Percentiles rank a stretch among this genome's conserved stretches.
phyloP scores from a whole-genome alignment of 2,329 filamentous ascomycete genomes.

The Fusarium sp. region DNA sequence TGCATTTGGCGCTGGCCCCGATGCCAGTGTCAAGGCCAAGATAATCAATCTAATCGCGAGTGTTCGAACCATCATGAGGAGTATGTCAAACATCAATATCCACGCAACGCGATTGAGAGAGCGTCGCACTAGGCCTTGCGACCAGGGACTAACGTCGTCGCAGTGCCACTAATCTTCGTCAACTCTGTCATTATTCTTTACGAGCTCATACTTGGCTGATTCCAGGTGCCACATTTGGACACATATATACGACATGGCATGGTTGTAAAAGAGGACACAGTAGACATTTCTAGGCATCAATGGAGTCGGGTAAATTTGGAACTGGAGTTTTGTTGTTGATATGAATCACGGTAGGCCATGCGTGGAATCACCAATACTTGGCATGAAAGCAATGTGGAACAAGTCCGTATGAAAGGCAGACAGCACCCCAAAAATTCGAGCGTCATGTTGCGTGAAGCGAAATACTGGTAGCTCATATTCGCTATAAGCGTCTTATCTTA shows the following conservation, averaged over 20 bases:
- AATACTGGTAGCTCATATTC: conserved; percentile 1
- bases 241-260: background rate
- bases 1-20: conserved; percentile 79
- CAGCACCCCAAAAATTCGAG: background rate
- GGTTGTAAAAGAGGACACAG: conserved; percentile 34
- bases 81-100: conserved; percentile 59
- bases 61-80: conserved; percentile 91
- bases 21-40: conserved; percentile 86
- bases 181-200: conserved; percentile 88
- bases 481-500: conserved; percentile 20
- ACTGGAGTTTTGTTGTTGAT: conserved; percentile 36
- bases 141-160: conserved; percentile 18
- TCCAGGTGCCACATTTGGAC: background rate
- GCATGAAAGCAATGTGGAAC: conserved; percentile 6
- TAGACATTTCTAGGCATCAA: conserved; percentile 38
- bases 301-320: conserved; percentile 40
- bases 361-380: conserved; percentile 14
- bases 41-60: conserved; percentile 90
- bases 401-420: conserved; percentile 3
- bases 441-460: background rate
- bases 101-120: background rate
- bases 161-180: conserved; percentile 86
- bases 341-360: conserved; percentile 20
- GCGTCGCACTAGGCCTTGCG: background rate
- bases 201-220: conserved; percentile 79